Conservation (phyloP, 495 filamentous ascomycete genomes). For the Tuber umbilicatum region DNA sequence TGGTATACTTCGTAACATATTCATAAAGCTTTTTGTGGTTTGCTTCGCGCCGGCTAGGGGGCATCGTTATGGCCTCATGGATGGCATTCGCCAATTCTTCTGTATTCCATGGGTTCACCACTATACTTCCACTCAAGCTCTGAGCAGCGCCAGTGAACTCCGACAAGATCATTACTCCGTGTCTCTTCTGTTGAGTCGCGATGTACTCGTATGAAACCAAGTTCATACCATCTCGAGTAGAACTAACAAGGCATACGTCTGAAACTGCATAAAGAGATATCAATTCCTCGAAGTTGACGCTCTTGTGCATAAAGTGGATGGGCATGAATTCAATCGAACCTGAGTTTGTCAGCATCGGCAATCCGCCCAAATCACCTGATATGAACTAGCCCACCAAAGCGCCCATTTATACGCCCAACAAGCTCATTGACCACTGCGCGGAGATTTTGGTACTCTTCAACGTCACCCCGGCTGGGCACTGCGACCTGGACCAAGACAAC, state of each 20-base stretch:
- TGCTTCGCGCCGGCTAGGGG: conserved; percentile 68
- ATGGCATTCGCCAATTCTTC: conserved; percentile 82
- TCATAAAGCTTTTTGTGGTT: conserved; percentile 75
- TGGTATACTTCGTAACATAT: conserved; percentile 86
- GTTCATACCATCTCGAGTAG: conserved; percentile 95
- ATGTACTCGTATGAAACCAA: conserved; percentile 95
- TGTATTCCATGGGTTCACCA: conserved; percentile 88
- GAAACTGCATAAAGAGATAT: conserved; percentile 84
- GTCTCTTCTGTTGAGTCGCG: conserved; percentile 71
- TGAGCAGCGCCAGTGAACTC: conserved; percentile 89
- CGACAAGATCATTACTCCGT: conserved; percentile 85
- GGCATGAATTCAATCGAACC: conserved; percentile 88
- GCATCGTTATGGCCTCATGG: conserved; percentile 76
- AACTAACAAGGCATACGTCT: conserved; percentile 83
- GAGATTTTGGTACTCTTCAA: conserved; percentile 93
- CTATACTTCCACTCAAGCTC: conserved; percentile 74
- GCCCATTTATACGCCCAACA: conserved; percentile 86
- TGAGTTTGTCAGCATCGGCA: conserved; percentile 30
- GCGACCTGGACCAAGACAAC: conserved; percentile 90
- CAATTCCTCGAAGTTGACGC: conserved; percentile 68
- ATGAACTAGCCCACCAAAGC: conserved; percentile 55
- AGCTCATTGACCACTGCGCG: conserved; percentile 83
- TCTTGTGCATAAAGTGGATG: conserved; percentile 90
- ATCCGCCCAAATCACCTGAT: neutral
- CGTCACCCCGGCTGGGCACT: conserved; percentile 82